Evolutionary conservation across 257 asterid species (phyloP), one percentile per base, ranked within the genome.

Genomic region (Anisodus tanguticus): DNA sequence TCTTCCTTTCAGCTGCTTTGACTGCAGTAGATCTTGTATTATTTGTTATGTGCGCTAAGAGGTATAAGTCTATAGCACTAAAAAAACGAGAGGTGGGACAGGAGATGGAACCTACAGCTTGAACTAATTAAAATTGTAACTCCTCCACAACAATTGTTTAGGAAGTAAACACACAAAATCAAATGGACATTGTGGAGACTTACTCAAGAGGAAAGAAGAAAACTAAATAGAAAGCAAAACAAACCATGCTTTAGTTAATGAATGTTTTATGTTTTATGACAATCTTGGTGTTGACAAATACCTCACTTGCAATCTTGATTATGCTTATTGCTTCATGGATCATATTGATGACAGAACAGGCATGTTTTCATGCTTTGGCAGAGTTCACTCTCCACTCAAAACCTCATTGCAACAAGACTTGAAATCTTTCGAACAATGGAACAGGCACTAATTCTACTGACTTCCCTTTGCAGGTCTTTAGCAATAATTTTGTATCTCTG

Each of bases 1-100:
- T 92, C 93, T 94, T 91, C 90, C 88, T 92, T 74, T 91, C 95
- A 1, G 97, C 97, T 39, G 97, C 87, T 78, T 49, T 93, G 88
- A 84, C 89, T 41, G 91, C 94, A 62, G 82, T 93, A 8, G 91
- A 92, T 87, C 93, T 94, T 37, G 88, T 85, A 63, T 85, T 94
- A 35, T 94, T 92, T 66, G 31, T 91, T 17, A 54, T 89, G 3
- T 90, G 93, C n/a, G 97, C 98, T 11, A 93, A 90, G 88, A 89
- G 94, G 84, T 94, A 90, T 47, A 94, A 92, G 91, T 84, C 89
- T 72, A 89, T 89, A 22, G 78, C 82, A 66, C 71, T 84, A 80
- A 93, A 92, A 89, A 90, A 92, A 88, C 86, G 92, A 67, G 87
- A 76, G 49, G 88, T 74, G 66, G 86, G 83, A 85, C 64, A 37